A percentile compares a stretch with the other conserved stretches of the same genome.
phyloP scores from a whole-genome alignment of 2,329 filamentous ascomycete species.

The Myotisia sp. region DNA sequence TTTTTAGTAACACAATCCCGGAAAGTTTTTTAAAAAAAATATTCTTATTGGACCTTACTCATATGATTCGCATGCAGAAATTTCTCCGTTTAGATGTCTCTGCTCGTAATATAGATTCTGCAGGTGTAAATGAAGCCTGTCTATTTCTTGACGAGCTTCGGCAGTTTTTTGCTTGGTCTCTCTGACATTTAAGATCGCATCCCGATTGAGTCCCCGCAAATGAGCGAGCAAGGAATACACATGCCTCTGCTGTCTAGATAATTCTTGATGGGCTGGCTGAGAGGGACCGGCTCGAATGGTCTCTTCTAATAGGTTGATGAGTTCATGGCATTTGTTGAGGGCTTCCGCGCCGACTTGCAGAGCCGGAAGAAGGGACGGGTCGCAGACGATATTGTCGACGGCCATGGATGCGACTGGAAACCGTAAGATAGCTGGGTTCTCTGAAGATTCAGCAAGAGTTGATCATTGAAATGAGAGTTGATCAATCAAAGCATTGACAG shows the following conservation, averaged over 20 bases:
- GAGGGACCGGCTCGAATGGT: slow-evolving; percentile 30
- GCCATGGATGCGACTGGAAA: slow-evolving; percentile 39
- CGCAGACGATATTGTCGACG: slow-evolving; percentile 46
- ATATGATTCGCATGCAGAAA: slow-evolving; percentile 76
- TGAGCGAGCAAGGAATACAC: slow-evolving; percentile 66
- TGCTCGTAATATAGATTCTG: slow-evolving; percentile 97
- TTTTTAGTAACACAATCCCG: slow-evolving; percentile 1
- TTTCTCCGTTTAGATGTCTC: slow-evolving; percentile 77
- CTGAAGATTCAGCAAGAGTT: too few relatives aligned
- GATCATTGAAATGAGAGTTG: too few relatives aligned
- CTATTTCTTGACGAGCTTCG: slow-evolving; percentile 79
- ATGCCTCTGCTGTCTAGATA: slow-evolving; percentile 64
- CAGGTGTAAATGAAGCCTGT: slow-evolving; percentile 76
- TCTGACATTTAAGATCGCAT: slow-evolving; percentile 65
- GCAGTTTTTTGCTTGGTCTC: slow-evolving; percentile 76
- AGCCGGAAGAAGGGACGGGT: slow-evolving; percentile 51
- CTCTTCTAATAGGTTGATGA: slow-evolving; percentile 31
- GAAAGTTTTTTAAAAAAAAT: background rate
- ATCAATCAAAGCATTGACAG: too few relatives aligned
- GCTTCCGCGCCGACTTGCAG: slow-evolving; percentile 60
- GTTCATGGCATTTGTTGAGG: slow-evolving; percentile 52
- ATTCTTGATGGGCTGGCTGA: slow-evolving; percentile 39
- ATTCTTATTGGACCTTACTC: slow-evolving; percentile 45
- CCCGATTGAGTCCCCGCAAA: slow-evolving; percentile 68
- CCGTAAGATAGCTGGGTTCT: too few relatives aligned